Evolutionary conservation across 2,329 filamentous ascomycete species (phyloP), one percentile per base, ranked within the genome.

Genomic region (Curvularia sp.): DNA sequence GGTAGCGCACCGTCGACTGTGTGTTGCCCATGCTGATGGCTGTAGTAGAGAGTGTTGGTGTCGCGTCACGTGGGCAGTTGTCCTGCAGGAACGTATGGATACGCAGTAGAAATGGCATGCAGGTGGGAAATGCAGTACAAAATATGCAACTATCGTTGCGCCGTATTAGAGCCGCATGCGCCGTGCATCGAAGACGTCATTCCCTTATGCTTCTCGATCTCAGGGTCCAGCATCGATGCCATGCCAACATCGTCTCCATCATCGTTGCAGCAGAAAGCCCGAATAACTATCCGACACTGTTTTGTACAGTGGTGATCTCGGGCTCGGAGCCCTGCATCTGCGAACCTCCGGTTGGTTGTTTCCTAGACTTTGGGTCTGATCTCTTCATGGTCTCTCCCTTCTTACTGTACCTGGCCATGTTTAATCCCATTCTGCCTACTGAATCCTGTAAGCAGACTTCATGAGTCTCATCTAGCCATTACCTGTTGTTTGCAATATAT

Each of bases 1-100:
- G 75, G 67, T 80, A 82, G 62, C 82, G 81, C 49, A 84, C 82
- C 1, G 83, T 85, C 48, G 79, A 83, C 56, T 84, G 80, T 32
- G 80, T 78, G 65, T 86, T 77, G 53, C 81, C 84, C 58, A 59
- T 59, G 25, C 19, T 43, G 36, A 9, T n/a, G 10, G 49, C 25
- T 18, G 34, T 47, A 15, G 15, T 15, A 10, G n/a, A 32, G 19
- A 5, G 10, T 13, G 21, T 23, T 46, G 23, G 12, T 18, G 23
- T 15, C 19, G 9, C 12, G n/a, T 58, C 39, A 54, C 45, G 50
- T 43, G 23, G 12, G 27, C 2, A 6, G 34, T 13, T 19, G 5
- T 15, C 41, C 15, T 12, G 18, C 4, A 23, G 28, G 18, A 15
- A 25, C 9, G 12, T 34, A 15, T 27, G 23, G 23, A 23, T 34